Evolutionary conservation across 352 stramenopile species (phyloP), one percentile per base, ranked within the genome.

Genomic region (Phytopythium boreale): DNA sequence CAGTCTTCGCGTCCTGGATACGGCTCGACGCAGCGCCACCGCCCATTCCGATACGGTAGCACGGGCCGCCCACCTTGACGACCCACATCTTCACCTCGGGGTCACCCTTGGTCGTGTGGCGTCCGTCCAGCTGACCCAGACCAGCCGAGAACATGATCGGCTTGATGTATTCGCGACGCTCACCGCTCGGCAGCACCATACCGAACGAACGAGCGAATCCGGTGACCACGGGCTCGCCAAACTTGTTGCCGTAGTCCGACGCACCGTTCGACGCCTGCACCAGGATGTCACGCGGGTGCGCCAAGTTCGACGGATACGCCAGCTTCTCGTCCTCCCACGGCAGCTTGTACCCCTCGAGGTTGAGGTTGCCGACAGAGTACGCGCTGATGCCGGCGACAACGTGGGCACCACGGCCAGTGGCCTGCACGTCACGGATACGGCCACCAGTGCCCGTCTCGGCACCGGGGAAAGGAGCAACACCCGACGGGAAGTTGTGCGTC

Each of bases 231-330:
- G 98, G 98, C 75, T 99, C 98, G 39, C 98, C 98, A 66, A 99
- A 99, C 82, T 99, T 99, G 87, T 99, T 99, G 37, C 97, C 98
- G 74, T 99, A 99, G 81, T 99, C 98, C 11, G 95, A 99, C 14
- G 98, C 97, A 56, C 98, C 98, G 75, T 99, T 98, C 65, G 90
- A 98, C 19, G 97, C 97, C 67, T 99, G 93, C 26, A 99, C 87
- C 59, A 98, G 81, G 72, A 99, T 99, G 59, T 98, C 88, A 27
- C 98, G 82, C 12, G 97, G 97, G 56, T 83, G 76, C 7, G 90
- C 91, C 34, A 96, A 76, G 79, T 95, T 96, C 15, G 75, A 82
- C n/a, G 94, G 91, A 67, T 98, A 98, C 43, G 89, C 64, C 44
- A 98, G 90, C 55, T 76, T 77, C 22, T 86, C 83, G 63, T 99